Evolutionary conservation across 176 grass and related monocot genomes (phyloP), one percentile per base, ranked within the genome.

Genomic region (Melocanna baccifera): DNA sequence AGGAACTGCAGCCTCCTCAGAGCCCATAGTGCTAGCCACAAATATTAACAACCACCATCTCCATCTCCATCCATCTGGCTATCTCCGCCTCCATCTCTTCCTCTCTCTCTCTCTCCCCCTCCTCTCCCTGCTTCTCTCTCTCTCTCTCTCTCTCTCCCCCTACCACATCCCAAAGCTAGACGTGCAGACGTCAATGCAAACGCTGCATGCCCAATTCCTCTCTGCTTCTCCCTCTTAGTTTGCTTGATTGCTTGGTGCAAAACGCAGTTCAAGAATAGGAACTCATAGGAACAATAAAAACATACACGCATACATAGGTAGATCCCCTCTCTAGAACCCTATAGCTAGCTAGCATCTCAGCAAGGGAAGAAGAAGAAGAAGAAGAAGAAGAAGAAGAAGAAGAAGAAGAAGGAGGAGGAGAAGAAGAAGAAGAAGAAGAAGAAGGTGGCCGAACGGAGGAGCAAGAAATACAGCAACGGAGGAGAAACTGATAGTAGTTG

Each of bases 271-370:
- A 55, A 80, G 87, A 85, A 63, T 40, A 78, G 67, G 75, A 61
- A 74, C 34, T 57, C 73, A 12, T 43, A 32, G 51, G 51, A 58
- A 22, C 59, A 20, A 78, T 12, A 63, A 77, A 55, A 55, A 78
- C 67, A 57, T 87, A 91, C 69, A 87, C 85, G 62, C 89, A 81
- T 76, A 87, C 81, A 87, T 79, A 87, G 85, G 85, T 84, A 80
- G 85, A 87, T 91, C 76, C 80, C 32, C 42, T 69, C 81, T 89
- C 77, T 76, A 69, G 71, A 71, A 66, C 43, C 81, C 80, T 79
- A 70, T 50, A 89, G 39, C 9, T 75, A 43, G 65, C 52, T 59
- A n/a, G 63, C 86, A 80, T 20, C 73, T 81, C 46, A 8, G 67
- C 69, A 9, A 40, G 34, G 7, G 37, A 40, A 37, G 36, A 37